phyloP scores from a whole-genome alignment of 306 rosid genomes.

The Carpinus viminea region DNA sequence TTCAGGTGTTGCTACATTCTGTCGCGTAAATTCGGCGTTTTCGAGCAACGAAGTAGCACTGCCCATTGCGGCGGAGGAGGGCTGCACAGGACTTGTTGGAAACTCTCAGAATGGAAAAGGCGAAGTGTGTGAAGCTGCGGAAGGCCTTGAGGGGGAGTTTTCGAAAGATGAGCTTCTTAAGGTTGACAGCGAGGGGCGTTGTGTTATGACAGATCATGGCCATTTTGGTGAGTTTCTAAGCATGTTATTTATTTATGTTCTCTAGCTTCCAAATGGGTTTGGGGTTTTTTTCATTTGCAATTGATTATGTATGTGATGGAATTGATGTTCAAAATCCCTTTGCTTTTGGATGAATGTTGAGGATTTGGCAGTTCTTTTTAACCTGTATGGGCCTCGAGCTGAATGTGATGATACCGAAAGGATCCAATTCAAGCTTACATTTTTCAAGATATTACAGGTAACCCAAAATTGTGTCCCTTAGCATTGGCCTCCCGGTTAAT shows the following conservation, averaged over 20 bases:
- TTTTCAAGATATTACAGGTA: conserved; percentile 81
- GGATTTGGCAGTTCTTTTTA: conserved; percentile 71
- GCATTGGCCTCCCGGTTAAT: conserved; percentile 1
- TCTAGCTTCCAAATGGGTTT: background rate
- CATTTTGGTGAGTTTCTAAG: conserved; percentile 63
- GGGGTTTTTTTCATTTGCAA: background rate
- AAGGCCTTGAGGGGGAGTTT: conserved; percentile 64
- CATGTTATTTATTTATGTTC: background rate
- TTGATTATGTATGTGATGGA: conserved; percentile 15
- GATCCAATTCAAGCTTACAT: conserved; percentile 66
- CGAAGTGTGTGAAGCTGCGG: conserved; percentile 34
- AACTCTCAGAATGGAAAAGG: conserved; percentile 39
- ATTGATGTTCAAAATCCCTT: background rate
- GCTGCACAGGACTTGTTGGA: conserved; percentile 69
- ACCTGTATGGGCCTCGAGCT: conserved; percentile 91
- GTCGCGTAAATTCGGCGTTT: conserved; percentile 83
- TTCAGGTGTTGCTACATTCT: conserved; percentile 88
- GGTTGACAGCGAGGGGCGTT: conserved; percentile 86
- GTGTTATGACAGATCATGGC: conserved; percentile 80
- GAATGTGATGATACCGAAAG: conserved; percentile 72
- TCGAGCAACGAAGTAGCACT: conserved; percentile 66
- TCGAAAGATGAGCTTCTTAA: conserved; percentile 63
- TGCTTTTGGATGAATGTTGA: background rate
- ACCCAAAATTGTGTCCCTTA: conserved; percentile 7
- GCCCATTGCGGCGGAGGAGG: conserved; percentile 81